Evolutionary conservation across 495 filamentous ascomycete species (phyloP), one percentile per base, ranked within the genome.

Genomic region (Wilcoxina mikolae): DNA sequence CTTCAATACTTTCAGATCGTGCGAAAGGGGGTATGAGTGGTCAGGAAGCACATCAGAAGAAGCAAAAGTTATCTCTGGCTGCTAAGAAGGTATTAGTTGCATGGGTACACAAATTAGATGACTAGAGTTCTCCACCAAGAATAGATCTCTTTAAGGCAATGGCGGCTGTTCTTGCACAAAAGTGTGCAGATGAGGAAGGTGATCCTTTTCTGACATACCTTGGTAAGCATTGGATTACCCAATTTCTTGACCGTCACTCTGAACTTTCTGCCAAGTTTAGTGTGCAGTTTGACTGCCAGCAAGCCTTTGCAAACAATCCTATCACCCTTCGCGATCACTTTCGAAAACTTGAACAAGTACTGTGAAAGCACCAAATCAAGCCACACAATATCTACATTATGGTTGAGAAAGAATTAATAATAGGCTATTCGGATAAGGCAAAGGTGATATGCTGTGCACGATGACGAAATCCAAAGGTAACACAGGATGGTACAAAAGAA

Each of bases 381-480:
- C 49, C 24, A 25, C 1, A 51, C 0, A 29, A 58, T 12, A 58
- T 45, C 11, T 58, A 51, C n/a, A 58, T 51, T 12, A 51, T 49
- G 22, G 42, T 51, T 24, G 47, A 56, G 4, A 56, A 56, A 17
- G 26, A 28, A 10, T 58, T 54, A 4, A 46, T 58, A 11, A 22
- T 58, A 3, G 23, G 50, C 4, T 57, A 53, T 47, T 57, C 50
- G 5, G 17, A 42, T 4, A 46, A 26, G 22, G 56, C 56, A 2
- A 57, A 57, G 46, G 56, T 53, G 4, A 53, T 54, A 3, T 57
- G 42, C 28, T 11, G 39, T 26, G 20, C 38, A 3, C 38, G 17
- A 10, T 17, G 50, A 17, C 15, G 20, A n/a, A 52, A 52, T 53
- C 56, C 29, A 27, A 35, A 26, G 12, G 27, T 48, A 5, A 15